A percentile compares a stretch with the other conserved stretches of the same genome.
phyloP scores from a whole-genome alignment of 1,284 basidiomycete genomes.

The Pseudozyma pruni region DNA sequence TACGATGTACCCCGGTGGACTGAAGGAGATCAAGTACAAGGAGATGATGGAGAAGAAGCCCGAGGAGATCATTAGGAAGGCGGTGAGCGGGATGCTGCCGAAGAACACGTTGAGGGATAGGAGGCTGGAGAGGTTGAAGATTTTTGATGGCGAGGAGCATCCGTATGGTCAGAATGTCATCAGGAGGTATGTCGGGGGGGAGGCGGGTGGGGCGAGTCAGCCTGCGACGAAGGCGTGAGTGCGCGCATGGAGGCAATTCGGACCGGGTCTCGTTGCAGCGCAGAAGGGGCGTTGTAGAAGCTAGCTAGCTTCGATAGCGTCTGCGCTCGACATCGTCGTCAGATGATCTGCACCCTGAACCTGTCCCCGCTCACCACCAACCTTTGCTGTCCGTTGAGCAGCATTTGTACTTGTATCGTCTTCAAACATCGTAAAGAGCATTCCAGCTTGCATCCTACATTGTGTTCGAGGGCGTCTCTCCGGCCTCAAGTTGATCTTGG shows the following conservation, averaged over 20 bases:
- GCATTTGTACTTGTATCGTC: slow-evolving; percentile 38
- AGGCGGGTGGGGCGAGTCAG: background rate
- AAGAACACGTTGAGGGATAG: slow-evolving; percentile 67
- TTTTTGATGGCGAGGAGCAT: slow-evolving; percentile 61
- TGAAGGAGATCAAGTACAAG: slow-evolving; percentile 73
- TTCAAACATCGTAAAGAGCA: too few species aligned
- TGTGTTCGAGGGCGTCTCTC: too few species aligned
- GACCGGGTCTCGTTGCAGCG: too few species aligned
- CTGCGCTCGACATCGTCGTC: too few species aligned
- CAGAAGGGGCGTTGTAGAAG: too few species aligned
- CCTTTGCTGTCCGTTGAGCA: background rate
- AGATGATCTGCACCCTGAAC: too few species aligned
- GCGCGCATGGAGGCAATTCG: too few species aligned
- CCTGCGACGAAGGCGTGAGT: slow-evolving; percentile 19
- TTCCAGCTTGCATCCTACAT: too few species aligned
- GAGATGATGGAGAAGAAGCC: slow-evolving; percentile 75
- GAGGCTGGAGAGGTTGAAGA: slow-evolving; percentile 63
- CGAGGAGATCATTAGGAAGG: slow-evolving; percentile 74
- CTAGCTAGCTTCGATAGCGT: too few species aligned
- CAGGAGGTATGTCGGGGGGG: slow-evolving; percentile 18
- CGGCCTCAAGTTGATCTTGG: too few species aligned
- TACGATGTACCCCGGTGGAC: slow-evolving; percentile 90
- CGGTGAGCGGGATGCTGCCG: slow-evolving; percentile 67
- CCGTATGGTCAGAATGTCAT: slow-evolving; percentile 61
- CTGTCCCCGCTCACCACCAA: too few species aligned